Evolutionary conservation across 1,284 basidiomycete species (phyloP), one percentile per base, ranked within the genome.

Genomic region (Leccinum pachyderme): DNA sequence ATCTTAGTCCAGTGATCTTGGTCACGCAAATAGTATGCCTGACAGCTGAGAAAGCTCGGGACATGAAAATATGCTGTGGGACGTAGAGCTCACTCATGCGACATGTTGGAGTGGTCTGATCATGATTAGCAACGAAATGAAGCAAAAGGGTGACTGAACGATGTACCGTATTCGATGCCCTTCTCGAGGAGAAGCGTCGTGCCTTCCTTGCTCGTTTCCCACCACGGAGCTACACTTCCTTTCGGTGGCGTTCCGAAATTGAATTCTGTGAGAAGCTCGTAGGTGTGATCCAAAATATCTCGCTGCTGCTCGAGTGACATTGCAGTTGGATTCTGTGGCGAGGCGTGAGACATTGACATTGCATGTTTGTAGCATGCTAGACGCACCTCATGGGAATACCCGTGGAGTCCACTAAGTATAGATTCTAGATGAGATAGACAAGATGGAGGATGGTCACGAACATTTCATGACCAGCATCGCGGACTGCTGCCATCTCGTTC

Each of bases 1-100:
- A 91, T 90, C 66, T 88, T 88, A 32, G 81, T 86, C 88, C 89
- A 91, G 4, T 72, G 72, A 62, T 92, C 88, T 55, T 82, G 76
- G 56, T 86, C 83, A 41, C 87, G 78, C 39, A 90, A 72, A 67
- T 86, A 90, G 66, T 82, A 90, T n/a, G 83, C 81, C 63, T 88
- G 82, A 47, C 80, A 86, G 63, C 87, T 87, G 63, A 44, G 64
- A 43, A 64, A 61, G 28, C 13, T 55, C 15, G 35, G 35, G 49
- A 13, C 37, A 44, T 31, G 53, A 18, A 4, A 12, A 45, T 15
- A 22, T 11, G 28, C n/a, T 9, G 15, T 52, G 52, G 41, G 29
- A 39, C n/a, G 25, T 46, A 2, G 9, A 24, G 71, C 75, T 55
- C 61, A 83, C 80, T 82, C 83, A 41, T 81, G 83, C 2, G 77